Base-by-base conservation (phyloP, 345 rosid genomes). In the Populus davidiana region DNA sequence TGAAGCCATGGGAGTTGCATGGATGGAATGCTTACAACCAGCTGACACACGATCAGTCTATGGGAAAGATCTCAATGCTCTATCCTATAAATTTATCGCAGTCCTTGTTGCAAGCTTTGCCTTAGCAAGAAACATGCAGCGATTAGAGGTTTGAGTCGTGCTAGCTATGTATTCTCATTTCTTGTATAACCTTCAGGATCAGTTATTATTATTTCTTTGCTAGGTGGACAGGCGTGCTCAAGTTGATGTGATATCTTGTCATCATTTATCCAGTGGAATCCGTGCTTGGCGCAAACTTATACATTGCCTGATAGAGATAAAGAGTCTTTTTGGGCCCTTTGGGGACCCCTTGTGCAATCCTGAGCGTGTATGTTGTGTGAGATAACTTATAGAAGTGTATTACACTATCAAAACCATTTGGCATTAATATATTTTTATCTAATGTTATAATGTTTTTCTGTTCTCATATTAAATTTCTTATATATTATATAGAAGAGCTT, bases 61-160 rank as follows among this genome's bases (percentile, higher is more conserved):
- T 72, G 99, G 98, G 75, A 94, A 94, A 82, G 99, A 96, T 87
- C 94, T 96, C 79, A 96, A 94, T 83, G 97, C 97, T 75, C 75
- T 92, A 69, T 94, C 98, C 80, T 96, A 96, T 80, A 96, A 96
- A 84, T 94, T 86, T 81, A 86, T 96, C 71, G 99, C 98, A 61
- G 92, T 92, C 75, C 95, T 96, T 79, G 98, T 96, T 83, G 97
- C 98, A 82, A 96, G 97, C 85, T 96, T 96, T 90, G 99, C 99
- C 80, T 89, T 92, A 74, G 98, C 99, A 74, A 89, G 99, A 84
- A 96, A 94, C 80, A 89, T 96, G 89, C 98, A 94, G 86, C 91
- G 99, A 81, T 90, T 90, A 71, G 99, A 94, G 99, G 99, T 96
- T 81, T 75, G 88, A 67, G 66, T 81, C 75, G 47, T 70, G 68